These are phyloP conservation scores for Calophaca sinica DNA, from an alignment of 306 rosid species.

Conservation along the genomic window DNA sequence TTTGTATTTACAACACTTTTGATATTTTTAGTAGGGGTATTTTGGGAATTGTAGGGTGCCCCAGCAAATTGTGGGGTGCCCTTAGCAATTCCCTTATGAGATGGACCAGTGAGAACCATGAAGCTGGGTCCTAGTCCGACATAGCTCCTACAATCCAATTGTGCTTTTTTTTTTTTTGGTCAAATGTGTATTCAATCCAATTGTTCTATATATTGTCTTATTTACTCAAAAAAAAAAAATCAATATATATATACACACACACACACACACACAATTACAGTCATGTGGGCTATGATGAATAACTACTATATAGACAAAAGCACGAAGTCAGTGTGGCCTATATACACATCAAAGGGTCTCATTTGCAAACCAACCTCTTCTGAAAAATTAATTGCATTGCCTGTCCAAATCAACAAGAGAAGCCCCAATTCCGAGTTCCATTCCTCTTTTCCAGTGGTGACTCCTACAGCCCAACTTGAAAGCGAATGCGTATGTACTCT, in stretches of 20 bases:
- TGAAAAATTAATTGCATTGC: background rate
- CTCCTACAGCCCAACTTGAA: slow-evolving; percentile 61
- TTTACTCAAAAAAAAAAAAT: no score
- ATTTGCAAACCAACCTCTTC: no score
- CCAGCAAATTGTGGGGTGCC: no score
- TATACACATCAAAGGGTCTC: slow-evolving; percentile 47
- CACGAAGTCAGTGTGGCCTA: slow-evolving; percentile 46
- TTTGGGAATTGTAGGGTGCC: no score
- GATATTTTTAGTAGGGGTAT: no score
- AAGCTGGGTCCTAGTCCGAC: slow-evolving; percentile 38
- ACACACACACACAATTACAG: no score
- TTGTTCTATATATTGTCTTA: no score
- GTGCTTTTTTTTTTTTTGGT: background rate
- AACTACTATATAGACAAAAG: slow-evolving; percentile 39
- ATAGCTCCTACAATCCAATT: slow-evolving; percentile 47
- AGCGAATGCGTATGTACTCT: slow-evolving; percentile 36
- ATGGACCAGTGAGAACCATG: slow-evolving; percentile 46
- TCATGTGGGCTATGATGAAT: slow-evolving; percentile 51
- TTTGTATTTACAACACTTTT: no score
- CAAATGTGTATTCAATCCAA: no score
- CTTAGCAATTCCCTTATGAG: no score
- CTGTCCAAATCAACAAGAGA: slow-evolving; percentile 53
- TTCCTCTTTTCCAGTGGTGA: slow-evolving; percentile 51
- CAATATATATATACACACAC: background rate
- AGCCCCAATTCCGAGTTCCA: no score